phyloP scores from a whole-genome alignment of 139 green algal genomes.

The Closterium sp. region DNA sequence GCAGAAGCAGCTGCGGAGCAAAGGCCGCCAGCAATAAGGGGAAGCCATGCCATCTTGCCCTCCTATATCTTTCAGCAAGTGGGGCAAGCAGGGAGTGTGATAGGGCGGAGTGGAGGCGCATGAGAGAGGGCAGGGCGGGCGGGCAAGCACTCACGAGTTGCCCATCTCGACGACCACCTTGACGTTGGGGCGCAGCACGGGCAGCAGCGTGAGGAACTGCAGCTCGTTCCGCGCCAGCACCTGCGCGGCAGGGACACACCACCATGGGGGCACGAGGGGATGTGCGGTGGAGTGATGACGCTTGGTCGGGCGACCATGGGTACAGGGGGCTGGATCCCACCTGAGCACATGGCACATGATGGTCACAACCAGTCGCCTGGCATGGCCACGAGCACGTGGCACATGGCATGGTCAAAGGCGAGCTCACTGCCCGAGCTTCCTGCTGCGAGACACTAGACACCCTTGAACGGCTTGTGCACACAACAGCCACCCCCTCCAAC shows the following conservation, averaged over 20 bases:
- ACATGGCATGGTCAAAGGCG: too few species aligned
- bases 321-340: background rate
- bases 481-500: too few species aligned
- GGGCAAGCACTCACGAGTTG: constrained; percentile 26
- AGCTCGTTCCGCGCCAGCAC: constrained; percentile 47
- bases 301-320: too few species aligned
- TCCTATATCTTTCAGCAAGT: too few species aligned
- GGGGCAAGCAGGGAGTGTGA: background rate
- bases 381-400: too few species aligned
- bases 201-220: constrained; percentile 51
- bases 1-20: background rate
- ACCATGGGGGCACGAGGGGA: background rate
- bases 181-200: constrained; percentile 36
- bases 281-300: too few species aligned
- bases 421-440: too few species aligned
- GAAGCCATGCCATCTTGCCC: too few species aligned
- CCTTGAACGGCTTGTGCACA: too few species aligned
- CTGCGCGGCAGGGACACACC: constrained; percentile 6
- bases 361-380: background rate
- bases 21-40: background rate
- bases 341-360: background rate
- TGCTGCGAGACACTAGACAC: too few species aligned
- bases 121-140: background rate
- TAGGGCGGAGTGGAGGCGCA: background rate
- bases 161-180: constrained; percentile 50